These are phyloP conservation scores for Pseudogymnoascus sp. DNA, from an alignment of 2,329 filamentous ascomycete species.

Conservation along the genomic window DNA sequence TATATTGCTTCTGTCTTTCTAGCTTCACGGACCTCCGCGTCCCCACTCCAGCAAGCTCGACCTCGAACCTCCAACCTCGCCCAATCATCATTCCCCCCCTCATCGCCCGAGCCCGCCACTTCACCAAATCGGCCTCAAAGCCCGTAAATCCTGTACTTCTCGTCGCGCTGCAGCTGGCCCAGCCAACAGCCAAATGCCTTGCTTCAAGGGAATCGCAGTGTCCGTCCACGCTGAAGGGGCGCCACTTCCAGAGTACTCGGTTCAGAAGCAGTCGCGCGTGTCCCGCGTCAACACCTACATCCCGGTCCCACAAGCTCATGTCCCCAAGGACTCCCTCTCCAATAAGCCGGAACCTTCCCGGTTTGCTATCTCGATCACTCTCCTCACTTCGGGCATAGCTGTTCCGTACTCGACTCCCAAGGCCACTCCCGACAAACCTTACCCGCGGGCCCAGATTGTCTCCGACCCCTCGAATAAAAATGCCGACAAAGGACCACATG, in stretches of 20 bases:
- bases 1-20: conserved; percentile 2
- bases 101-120: not conserved
- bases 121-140: not conserved
- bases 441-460: conserved; percentile 75
- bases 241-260: conserved; percentile 84
- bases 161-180: not conserved
- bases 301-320: conserved; percentile 79
- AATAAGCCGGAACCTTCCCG: conserved; percentile 84
- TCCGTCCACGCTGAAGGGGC: conserved; percentile 80
- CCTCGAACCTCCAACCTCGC: conserved; percentile 4
- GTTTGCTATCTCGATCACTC: conserved; percentile 96
- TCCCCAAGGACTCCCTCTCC: conserved; percentile 54
- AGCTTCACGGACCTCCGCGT: not conserved
- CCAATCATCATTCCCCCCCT: conserved; percentile 1
- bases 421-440: conserved; percentile 64
- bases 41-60: conserved; percentile 1
- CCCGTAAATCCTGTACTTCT: not conserved
- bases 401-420: conserved; percentile 92
- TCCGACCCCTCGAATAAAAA: conserved; percentile 55
- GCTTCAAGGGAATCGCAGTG: conserved; percentile 98
- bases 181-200: conserved; percentile 58
- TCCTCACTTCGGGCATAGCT: conserved; percentile 78
- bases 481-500: conserved; percentile 44
- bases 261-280: conserved; percentile 85
- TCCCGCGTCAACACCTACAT: conserved; percentile 97